Evolutionary conservation across 805 yeast genomes (phyloP).

Genomic region (Ogataea minuta): DNA sequence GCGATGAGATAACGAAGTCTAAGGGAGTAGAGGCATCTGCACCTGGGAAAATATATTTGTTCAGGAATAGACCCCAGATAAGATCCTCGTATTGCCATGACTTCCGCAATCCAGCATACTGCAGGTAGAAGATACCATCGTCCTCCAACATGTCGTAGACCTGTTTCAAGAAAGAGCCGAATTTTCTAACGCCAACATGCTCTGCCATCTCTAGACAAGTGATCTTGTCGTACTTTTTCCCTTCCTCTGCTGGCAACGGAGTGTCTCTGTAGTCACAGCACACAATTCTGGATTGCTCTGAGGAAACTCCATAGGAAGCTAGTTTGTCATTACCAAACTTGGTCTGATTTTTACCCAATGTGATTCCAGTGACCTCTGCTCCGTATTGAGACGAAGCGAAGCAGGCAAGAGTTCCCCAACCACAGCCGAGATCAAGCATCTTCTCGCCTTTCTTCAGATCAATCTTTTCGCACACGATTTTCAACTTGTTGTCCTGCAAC

Average conservation of each 20-base stretch:
- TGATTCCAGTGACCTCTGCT: constrained; percentile 84
- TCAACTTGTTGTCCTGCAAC: constrained; percentile 86
- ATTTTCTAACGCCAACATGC: constrained; percentile 90
- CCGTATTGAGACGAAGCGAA: constrained; percentile 80
- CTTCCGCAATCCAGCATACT: constrained; percentile 88
- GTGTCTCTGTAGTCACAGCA: constrained; percentile 91
- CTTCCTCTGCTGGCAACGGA: constrained; percentile 58
- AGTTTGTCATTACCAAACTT: constrained; percentile 79
- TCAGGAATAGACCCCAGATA: constrained; percentile 94
- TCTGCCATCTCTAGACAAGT: constrained; percentile 95
- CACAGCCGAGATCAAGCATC: constrained; percentile 86
- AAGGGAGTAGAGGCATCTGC: constrained; percentile 96
- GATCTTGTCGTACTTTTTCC: constrained; percentile 70
- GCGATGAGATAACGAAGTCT: constrained; percentile 70
- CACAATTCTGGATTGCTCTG: constrained; percentile 70
- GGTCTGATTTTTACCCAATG: constrained; percentile 88
- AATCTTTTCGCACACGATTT: constrained; percentile 83
- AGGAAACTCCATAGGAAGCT: constrained; percentile 61
- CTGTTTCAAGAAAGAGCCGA: constrained; percentile 70
- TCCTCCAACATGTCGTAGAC: constrained; percentile 86
- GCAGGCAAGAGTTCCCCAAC: constrained; percentile 93
- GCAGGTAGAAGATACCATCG: constrained; percentile 84
- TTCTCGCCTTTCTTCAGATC: constrained; percentile 69
- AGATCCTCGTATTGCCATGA: constrained; percentile 93
- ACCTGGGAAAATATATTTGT: constrained; percentile 95